These are phyloP conservation scores for Testicularia cyperi DNA, from an alignment of 1,284 basidiomycete species.

Conservation along the genomic window DNA sequence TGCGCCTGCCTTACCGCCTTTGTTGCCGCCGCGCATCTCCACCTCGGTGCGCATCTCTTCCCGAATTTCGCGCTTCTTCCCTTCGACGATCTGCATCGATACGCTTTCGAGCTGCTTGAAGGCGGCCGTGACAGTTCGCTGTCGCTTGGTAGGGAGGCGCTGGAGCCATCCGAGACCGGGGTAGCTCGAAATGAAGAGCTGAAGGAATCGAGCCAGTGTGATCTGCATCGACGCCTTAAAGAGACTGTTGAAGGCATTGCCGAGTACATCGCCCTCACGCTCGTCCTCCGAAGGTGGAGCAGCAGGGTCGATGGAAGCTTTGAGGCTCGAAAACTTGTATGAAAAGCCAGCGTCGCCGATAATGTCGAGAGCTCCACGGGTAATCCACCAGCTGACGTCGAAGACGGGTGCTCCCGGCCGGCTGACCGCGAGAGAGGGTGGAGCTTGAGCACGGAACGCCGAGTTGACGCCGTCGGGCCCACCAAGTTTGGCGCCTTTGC, in stretches of 20 bases:
- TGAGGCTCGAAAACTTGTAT: slow-evolving; percentile 37
- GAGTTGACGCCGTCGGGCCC: slow-evolving; percentile 8
- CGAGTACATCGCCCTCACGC: slow-evolving; percentile 27
- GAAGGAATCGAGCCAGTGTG: slow-evolving; percentile 21
- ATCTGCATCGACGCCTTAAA: slow-evolving; percentile 30
- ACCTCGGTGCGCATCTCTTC: slow-evolving; percentile 34
- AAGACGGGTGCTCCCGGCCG: slow-evolving; percentile 25
- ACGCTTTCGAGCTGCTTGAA: slow-evolving; percentile 32
- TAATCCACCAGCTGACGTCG: slow-evolving; percentile 36
- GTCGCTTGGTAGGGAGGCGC: slow-evolving; percentile 41
- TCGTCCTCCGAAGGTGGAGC: slow-evolving; percentile 7
- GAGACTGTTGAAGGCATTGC: slow-evolving; percentile 30
- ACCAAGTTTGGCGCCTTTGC: neutral
- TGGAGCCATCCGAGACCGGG: slow-evolving; percentile 46
- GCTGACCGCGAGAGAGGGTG: slow-evolving; percentile 4
- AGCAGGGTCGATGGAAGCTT: slow-evolving; percentile 10
- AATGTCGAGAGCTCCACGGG: slow-evolving; percentile 42
- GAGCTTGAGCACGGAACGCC: slow-evolving; percentile 13
- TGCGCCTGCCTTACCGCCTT: neutral
- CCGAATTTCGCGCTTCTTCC: slow-evolving; percentile 38
- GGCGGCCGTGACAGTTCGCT: slow-evolving; percentile 18
- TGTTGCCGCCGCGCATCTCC: slow-evolving; percentile 1
- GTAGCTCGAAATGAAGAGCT: slow-evolving; percentile 38
- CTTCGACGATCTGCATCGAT: slow-evolving; percentile 35
- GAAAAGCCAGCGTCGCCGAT: slow-evolving; percentile 52